Base-by-base conservation (phyloP, 2,329 filamentous ascomycete genomes). In the Colletotrichum magnum region DNA sequence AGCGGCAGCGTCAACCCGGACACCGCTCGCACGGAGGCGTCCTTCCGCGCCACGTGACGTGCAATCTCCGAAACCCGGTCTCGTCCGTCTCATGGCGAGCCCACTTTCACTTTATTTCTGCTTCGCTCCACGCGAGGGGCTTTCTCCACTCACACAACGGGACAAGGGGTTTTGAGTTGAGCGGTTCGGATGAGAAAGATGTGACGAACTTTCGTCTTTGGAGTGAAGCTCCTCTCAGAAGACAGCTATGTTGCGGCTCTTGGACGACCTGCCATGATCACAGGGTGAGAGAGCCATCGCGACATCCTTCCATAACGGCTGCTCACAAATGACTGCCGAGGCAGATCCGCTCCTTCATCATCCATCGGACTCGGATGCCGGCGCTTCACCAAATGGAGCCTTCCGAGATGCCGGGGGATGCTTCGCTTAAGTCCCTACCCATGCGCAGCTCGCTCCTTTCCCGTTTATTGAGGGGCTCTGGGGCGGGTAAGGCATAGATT, bases 401-500 rank as follows among this genome's bases (percentile, higher is more conserved):
- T 21, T 58, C 54, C 36, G 54, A 45, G 26, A 39, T n/a, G 54
- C 3, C 28, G 3, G 28, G 28, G 47, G 54, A 32, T n/a, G 26
- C 24, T 10, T 39, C n/a, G 18, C 26, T 6, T 5, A 2, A 6
- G 26, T 41, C 51, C 39, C 24, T 54, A 28, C 48, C 12, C 24
- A 45, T 32, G 36, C 26, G 41, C 47, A 24, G 36, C 36, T 68
- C 60, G 59, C 52, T 53, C 52, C 58, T 47, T 52, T 58, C 48
- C 54, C 45, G 21, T 24, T 39, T 58, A 26, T 68, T 53, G 52
- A 68, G 59, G 64, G 63, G 64, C 21, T 43, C 51, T 43, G 58
- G 64, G 58, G 51, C 58, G 15, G 39, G 64, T 64, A 47, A 58
- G 59, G 36, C 48, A 47, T 68, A 68, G 45, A 64, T 64, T 64